Evolutionary conservation across 345 rosid genomes (phyloP), one percentile per base, ranked within the genome.

Genomic region (Arabidopsis suecica): DNA sequence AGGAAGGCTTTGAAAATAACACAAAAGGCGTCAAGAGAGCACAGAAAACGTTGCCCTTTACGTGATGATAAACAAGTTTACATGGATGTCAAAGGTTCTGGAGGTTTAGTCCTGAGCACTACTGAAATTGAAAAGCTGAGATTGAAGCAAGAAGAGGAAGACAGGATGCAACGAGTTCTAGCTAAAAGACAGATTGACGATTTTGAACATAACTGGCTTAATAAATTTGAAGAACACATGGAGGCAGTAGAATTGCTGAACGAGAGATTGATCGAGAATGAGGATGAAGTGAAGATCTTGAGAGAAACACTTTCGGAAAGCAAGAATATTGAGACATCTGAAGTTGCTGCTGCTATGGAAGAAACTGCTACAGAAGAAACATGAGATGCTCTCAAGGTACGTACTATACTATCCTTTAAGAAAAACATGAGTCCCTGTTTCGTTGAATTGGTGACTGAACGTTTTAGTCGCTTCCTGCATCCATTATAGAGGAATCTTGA

Each of bases 1-100:
- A 89, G 87, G 75, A 91, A 80, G 87, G 89, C 87, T 48, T 79
- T 90, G 84, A 95, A 85, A 81, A 91, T 82, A 69, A 87, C 84
- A 1, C 82, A 81, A 41, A 79, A 79, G 75, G 82, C 88, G 66
- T 90, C 87, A 72, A 74, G 86, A 16, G 90, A 92, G 45, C 91
- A 92, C 57, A 84, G 91, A 72, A 84, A 85, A 16, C 83, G 76
- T 42, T 84, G 73, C 74, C 85, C 81, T 3, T 72, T 75, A 67
- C 86, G 82, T 48, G 90, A 84, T 66, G 88, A 84, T 47, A 61
- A 61, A 44, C 88, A 93, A 3, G 83, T 90, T 56, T 92, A 92
- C 82, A 79, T 81, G 83, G 96, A 92, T 84, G 86, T 86, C 44
- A 74, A 85, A 61, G 96, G 97, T 9, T 82, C 90, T 23, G 89